Evolutionary conservation across 1,284 basidiomycete genomes (phyloP).

Genomic region (Ceratobasidium sp.): DNA sequence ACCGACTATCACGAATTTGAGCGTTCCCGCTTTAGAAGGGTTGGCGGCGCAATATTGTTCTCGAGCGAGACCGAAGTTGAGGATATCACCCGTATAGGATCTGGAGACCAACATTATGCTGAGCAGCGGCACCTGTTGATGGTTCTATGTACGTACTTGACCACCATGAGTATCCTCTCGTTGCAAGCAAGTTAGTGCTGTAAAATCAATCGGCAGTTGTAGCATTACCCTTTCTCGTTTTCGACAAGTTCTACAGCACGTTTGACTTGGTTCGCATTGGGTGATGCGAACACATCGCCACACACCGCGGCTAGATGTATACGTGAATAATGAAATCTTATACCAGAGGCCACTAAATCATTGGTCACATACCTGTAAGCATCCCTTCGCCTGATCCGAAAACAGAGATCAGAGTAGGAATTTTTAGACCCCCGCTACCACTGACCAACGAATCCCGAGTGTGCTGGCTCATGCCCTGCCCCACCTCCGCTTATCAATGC

Average conservation of each 20-base stretch:
- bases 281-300: constrained; percentile 88
- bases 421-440: neutral
- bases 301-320: constrained; percentile 72
- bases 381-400: constrained; percentile 71
- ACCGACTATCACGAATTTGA: constrained; percentile 85
- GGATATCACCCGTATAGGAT: constrained; percentile 88
- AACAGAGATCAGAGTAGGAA: neutral
- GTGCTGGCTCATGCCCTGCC: constrained; percentile 89
- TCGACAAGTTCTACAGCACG: constrained; percentile 79
- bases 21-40: constrained; percentile 67
- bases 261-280: constrained; percentile 82
- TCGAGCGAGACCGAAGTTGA: constrained; percentile 92
- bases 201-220: neutral
- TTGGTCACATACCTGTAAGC: constrained; percentile 62
- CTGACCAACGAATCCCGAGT: constrained; percentile 80
- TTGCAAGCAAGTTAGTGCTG: constrained; percentile 29
- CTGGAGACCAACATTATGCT: constrained; percentile 49
- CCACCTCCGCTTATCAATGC: constrained; percentile 89
- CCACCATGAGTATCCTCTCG: constrained; percentile 76
- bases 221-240: constrained; percentile 75
- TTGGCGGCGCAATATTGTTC: constrained; percentile 79
- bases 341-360: neutral
- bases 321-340: neutral
- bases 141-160: constrained; percentile 63
- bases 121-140: neutral